These are phyloP conservation scores for Fabrea salina DNA, from an alignment of 169 alveolate species.

Conservation along the genomic window DNA sequence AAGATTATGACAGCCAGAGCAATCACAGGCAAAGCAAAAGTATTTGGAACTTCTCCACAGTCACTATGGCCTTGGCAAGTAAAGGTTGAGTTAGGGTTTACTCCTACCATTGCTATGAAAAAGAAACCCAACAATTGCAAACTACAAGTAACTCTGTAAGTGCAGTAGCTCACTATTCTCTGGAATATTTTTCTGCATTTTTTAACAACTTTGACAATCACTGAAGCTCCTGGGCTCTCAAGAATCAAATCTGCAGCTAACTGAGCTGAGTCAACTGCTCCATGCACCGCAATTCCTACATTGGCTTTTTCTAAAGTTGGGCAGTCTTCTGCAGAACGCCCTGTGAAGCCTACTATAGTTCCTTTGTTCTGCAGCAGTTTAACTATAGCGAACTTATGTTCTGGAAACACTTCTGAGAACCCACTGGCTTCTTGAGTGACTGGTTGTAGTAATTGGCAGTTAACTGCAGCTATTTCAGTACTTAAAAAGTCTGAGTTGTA, in stretches of 20 bases:
- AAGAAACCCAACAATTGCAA: conserved; percentile 43
- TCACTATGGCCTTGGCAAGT: neutral
- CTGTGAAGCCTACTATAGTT: conserved; percentile 70
- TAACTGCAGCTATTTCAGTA: conserved; percentile 23
- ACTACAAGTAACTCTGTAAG: conserved; percentile 46
- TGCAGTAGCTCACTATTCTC: conserved; percentile 78
- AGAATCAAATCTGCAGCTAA: conserved; percentile 76
- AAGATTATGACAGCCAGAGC: neutral
- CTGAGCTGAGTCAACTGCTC: conserved; percentile 73
- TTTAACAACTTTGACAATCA: conserved; percentile 70
- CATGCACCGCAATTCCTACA: conserved; percentile 67
- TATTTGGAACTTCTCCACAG: conserved; percentile 11
- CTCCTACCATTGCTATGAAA: conserved; percentile 35
- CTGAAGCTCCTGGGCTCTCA: conserved; percentile 67
- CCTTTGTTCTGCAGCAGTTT: conserved; percentile 40
- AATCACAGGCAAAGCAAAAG: conserved; percentile 15
- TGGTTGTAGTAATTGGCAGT: conserved; percentile 20
- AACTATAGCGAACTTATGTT: conserved; percentile 49
- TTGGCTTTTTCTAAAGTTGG: conserved; percentile 63
- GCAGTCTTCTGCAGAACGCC: conserved; percentile 77
- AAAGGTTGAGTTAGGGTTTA: neutral
- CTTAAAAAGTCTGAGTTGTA: conserved; percentile 48
- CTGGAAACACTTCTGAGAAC: conserved; percentile 54
- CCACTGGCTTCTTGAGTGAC: conserved; percentile 44
- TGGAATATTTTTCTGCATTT: conserved; percentile 82